These are phyloP conservation scores for Pythium periplocum DNA, from an alignment of 352 stramenopile species.

Conservation along the genomic window DNA sequence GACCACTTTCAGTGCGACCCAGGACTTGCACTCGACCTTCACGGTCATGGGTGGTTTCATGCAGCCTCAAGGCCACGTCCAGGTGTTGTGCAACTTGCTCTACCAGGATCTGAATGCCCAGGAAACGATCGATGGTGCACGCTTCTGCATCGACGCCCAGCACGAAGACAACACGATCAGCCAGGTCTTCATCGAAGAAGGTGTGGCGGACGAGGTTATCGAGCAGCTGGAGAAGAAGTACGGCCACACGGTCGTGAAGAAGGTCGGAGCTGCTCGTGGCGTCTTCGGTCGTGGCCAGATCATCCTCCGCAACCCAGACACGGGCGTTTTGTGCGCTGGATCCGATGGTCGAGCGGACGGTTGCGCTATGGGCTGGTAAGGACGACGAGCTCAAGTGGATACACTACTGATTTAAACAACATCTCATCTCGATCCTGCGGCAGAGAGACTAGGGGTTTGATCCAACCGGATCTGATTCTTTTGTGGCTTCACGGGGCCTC, in stretches of 20 bases:
- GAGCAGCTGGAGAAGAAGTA: slow-evolving; percentile 54
- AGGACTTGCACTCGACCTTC: slow-evolving; percentile 91
- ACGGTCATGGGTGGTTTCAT: slow-evolving; percentile 92
- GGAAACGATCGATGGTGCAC: slow-evolving; percentile 88
- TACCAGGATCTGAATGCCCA: slow-evolving; percentile 79
- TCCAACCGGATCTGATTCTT: no score
- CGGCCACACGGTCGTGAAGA: slow-evolving; percentile 69
- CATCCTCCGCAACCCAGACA: slow-evolving; percentile 71
- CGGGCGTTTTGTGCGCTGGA: slow-evolving; percentile 91
- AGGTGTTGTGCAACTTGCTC: slow-evolving; percentile 91
- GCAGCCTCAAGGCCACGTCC: slow-evolving; percentile 96
- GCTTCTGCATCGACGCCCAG: slow-evolving; percentile 90
- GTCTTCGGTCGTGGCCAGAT: slow-evolving; percentile 84
- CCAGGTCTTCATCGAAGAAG: slow-evolving; percentile 82
- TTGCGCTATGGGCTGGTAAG: slow-evolving; percentile 87
- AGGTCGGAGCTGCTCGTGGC: slow-evolving; percentile 27
- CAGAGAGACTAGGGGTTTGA: no score
- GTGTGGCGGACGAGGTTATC: slow-evolving; percentile 62
- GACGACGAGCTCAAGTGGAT: neutral
- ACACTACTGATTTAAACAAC: no score
- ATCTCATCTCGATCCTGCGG: no score
- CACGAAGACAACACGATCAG: slow-evolving; percentile 63
- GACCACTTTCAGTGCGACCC: slow-evolving; percentile 78
- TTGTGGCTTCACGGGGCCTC: no score
- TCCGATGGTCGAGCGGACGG: slow-evolving; percentile 94